Percentiles rank a stretch among this genome's conserved stretches.
Conservation (phyloP, 306 rosid species). For the Betula pendula region DNA sequence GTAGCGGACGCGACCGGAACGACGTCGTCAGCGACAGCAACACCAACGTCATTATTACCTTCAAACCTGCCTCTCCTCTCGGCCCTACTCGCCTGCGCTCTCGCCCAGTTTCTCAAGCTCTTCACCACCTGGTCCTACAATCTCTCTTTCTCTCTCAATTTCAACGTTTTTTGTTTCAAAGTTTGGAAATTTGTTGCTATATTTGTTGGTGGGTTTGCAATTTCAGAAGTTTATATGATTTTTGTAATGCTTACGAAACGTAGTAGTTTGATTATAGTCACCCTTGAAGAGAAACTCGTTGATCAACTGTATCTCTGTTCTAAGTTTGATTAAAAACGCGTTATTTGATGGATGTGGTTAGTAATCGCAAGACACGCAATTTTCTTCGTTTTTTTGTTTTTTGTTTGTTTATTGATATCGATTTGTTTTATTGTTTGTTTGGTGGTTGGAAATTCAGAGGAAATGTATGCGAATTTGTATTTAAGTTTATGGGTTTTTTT, state of each 20-base stretch:
- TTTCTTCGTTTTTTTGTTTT: neutral
- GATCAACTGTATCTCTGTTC: neutral
- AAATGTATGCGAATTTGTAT: neutral
- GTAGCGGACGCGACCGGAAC: conserved; percentile 43
- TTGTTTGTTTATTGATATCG: neutral
- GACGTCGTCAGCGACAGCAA: conserved; percentile 19
- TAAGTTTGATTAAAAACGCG: neutral
- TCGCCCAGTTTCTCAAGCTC: conserved; percentile 94
- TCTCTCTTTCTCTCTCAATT: neutral
- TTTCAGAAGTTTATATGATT: neutral
- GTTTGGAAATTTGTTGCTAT: neutral
- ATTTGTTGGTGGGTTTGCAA: neutral
- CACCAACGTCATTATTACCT: conserved; percentile 30
- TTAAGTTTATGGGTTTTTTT: neutral
- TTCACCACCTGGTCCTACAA: conserved; percentile 78
- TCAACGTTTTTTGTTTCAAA: neutral
- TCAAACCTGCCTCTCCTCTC: conserved; percentile 61
- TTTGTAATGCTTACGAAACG: neutral
- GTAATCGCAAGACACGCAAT: neutral
- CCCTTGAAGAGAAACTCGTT: neutral
- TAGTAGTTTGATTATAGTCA: neutral
- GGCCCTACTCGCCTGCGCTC: conserved; percentile 66
- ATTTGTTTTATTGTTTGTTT: neutral
- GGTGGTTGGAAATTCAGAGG: neutral
- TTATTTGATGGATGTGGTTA: neutral